Percentiles rank a stretch among this genome's conserved stretches.
These are phyloP conservation scores for Fraxinus excelsior DNA, from an alignment of 257 asterid genomes.

Conservation along the genomic window DNA sequence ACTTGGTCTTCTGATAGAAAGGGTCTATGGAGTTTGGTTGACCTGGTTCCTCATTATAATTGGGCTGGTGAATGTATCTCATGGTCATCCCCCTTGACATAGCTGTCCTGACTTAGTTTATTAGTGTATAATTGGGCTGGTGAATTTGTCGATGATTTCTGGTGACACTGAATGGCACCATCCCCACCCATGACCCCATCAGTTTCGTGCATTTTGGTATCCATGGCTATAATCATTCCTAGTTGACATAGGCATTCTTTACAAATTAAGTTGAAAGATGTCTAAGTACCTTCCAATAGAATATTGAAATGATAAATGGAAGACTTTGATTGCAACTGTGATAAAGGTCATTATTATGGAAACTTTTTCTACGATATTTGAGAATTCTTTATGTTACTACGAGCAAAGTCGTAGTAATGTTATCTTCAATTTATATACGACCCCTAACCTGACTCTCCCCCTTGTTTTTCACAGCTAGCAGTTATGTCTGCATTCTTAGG, in stretches of 20 bases:
- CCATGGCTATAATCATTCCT: neutral
- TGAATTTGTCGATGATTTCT: neutral
- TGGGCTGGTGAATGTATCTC: too few species aligned
- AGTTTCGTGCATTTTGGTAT: neutral
- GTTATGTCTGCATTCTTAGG: slow-evolving; percentile 96
- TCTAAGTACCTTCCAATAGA: too few species aligned
- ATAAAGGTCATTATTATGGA: neutral
- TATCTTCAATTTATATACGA: neutral
- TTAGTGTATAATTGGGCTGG: neutral
- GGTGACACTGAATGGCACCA: neutral
- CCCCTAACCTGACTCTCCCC: neutral
- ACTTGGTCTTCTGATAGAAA: neutral
- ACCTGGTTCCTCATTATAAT: neutral
- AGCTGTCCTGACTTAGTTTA: neutral
- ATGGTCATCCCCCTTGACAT: too few species aligned
- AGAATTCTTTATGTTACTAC: neutral
- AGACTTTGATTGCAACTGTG: too few species aligned
- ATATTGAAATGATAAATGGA: too few species aligned
- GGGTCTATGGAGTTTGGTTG: neutral
- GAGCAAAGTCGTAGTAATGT: neutral
- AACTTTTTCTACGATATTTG: neutral
- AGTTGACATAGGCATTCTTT: neutral
- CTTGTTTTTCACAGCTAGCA: slow-evolving; percentile 57
- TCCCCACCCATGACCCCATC: neutral
- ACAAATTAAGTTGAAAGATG: neutral